Evolutionary conservation across 352 stramenopile genomes (phyloP).

Genomic region (Thraustotheca clavata): DNA sequence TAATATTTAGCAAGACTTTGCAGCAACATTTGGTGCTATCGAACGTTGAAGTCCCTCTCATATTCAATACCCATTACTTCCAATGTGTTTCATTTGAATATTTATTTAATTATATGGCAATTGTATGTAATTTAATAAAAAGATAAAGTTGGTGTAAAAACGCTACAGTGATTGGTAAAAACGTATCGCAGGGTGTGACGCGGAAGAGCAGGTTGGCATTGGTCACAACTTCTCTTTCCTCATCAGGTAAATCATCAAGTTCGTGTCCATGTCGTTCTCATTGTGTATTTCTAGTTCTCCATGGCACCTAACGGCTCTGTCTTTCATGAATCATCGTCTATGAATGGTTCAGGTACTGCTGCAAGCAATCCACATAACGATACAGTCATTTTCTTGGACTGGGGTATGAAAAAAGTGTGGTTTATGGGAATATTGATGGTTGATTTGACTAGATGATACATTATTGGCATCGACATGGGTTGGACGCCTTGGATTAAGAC

Average conservation of each 20-base stretch:
- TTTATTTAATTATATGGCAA: neutral
- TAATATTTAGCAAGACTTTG: neutral
- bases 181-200: neutral
- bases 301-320: slow-evolving; percentile 9
- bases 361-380: neutral
- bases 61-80: too few species aligned
- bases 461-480: slow-evolving; percentile 74
- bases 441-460: slow-evolving; percentile 50
- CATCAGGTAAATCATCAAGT: neutral
- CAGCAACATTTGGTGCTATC: slow-evolving; percentile 1
- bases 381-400: slow-evolving; percentile 75
- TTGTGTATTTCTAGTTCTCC: neutral
- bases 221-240: slow-evolving; percentile 3
- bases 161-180: slow-evolving; percentile 6
- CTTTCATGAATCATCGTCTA: neutral
- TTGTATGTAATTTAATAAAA: too few species aligned
- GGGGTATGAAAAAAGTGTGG: slow-evolving; percentile 46
- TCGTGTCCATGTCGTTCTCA: neutral
- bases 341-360: neutral
- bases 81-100: too few species aligned
- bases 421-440: neutral
- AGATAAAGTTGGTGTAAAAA: slow-evolving; percentile 13
- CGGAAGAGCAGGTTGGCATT: neutral
- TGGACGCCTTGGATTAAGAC: slow-evolving; percentile 64
- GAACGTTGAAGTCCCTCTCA: too few species aligned